A percentile compares a stretch with the other conserved stretches of the same genome.
Evolutionary conservation across 352 stramenopile species (phyloP).

Genomic region (Pythium volutum): DNA sequence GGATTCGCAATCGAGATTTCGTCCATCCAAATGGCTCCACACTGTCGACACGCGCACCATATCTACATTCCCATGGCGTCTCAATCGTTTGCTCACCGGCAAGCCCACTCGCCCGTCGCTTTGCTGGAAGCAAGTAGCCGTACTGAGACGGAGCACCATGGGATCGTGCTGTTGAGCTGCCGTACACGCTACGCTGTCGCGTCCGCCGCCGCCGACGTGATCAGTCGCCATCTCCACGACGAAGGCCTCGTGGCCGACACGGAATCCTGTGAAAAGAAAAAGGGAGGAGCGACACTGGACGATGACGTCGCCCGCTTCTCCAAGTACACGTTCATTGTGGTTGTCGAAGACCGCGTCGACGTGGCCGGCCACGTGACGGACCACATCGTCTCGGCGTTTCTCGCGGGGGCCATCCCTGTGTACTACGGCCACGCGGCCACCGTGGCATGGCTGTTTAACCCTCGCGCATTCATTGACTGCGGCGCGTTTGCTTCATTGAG

Average conservation of each 20-base stretch:
- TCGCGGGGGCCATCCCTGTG: constrained; percentile 50
- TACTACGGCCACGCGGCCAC: constrained; percentile 42
- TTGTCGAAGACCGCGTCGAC: constrained; percentile 42
- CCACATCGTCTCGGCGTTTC: constrained; percentile 51
- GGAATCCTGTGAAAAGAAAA: neutral
- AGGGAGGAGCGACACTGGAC: neutral
- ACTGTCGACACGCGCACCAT: neutral
- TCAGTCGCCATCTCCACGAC: neutral
- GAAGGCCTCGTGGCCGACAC: neutral
- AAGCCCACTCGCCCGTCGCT: neutral
- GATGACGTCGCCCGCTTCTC: neutral
- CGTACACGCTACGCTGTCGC: neutral
- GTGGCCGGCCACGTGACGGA: constrained; percentile 48
- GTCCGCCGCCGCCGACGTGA: neutral
- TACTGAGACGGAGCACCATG: neutral
- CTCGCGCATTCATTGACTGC: constrained; percentile 49
- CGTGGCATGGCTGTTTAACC: constrained; percentile 38
- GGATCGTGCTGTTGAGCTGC: neutral
- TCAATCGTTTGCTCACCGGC: neutral
- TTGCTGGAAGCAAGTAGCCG: neutral
- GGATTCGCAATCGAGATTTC: neutral
- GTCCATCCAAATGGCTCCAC: neutral
- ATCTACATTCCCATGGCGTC: constrained; percentile 2
- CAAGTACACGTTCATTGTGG: constrained; percentile 33
- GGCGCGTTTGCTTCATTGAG: constrained; percentile 27